Evolutionary conservation across 345 rosid genomes (phyloP).

Genomic region (Crucihimalaya himalaica): DNA sequence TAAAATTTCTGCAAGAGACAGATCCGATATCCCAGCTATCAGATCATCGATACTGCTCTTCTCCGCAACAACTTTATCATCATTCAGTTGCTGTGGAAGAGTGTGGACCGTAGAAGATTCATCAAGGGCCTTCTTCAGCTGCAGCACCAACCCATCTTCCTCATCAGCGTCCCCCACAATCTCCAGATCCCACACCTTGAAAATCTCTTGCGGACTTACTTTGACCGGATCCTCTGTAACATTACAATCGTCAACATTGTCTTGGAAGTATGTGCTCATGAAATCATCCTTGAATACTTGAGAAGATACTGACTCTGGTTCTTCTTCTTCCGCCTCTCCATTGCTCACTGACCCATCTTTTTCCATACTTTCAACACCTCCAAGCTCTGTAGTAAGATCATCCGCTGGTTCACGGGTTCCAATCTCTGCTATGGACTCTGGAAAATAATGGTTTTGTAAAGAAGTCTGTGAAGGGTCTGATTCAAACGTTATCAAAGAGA

Average conservation of each 20-base stretch:
- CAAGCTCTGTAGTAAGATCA: constrained; percentile 13
- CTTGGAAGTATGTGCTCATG: constrained; percentile 31
- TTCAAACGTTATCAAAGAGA: constrained; percentile 28
- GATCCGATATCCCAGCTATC: constrained; percentile 54
- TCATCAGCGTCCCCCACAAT: constrained; percentile 54
- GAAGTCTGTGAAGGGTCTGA: constrained; percentile 38
- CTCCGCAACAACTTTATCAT: constrained; percentile 37
- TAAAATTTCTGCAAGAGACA: constrained; percentile 47
- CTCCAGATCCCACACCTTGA: constrained; percentile 72
- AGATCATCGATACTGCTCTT: constrained; percentile 48
- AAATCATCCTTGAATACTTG: constrained; percentile 37
- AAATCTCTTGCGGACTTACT: constrained; percentile 44
- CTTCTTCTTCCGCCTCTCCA: constrained; percentile 10
- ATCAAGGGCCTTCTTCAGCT: constrained; percentile 51
- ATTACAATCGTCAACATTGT: constrained; percentile 6
- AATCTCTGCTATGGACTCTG: constrained; percentile 35
- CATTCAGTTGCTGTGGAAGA: constrained; percentile 25
- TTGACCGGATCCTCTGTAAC: constrained; percentile 20
- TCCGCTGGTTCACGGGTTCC: constrained; percentile 26
- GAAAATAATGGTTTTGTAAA: constrained; percentile 36
- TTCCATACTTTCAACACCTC: constrained; percentile 6
- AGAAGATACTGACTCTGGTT: constrained; percentile 8
- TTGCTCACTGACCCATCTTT: constrained; percentile 11
- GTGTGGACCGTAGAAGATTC: constrained; percentile 29
- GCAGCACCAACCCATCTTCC: constrained; percentile 56